Evolutionary conservation across 768 basidiomycete genomes (phyloP).

Genomic region (Suillus fuscotomentosus): DNA sequence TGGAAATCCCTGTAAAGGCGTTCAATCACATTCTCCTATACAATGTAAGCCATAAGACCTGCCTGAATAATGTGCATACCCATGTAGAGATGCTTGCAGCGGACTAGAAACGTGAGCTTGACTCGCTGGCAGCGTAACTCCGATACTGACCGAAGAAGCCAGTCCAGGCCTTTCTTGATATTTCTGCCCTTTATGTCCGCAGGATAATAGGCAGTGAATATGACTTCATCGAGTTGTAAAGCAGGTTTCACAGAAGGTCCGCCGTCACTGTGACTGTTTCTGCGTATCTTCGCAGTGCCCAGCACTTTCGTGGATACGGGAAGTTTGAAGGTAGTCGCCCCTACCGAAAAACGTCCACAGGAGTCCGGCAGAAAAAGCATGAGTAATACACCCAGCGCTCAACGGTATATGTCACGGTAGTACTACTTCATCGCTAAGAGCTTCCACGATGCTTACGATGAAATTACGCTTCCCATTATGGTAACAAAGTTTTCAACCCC

Average conservation of each 20-base stretch:
- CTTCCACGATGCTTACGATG: not conserved
- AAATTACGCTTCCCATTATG: not conserved
- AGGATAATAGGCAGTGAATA: slow-evolving; percentile 68
- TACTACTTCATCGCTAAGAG: not conserved
- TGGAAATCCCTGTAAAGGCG: slow-evolving; percentile 21
- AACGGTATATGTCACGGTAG: not conserved
- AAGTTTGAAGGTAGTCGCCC: slow-evolving; percentile 56
- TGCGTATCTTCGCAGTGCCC: slow-evolving; percentile 40
- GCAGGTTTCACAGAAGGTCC: slow-evolving; percentile 34
- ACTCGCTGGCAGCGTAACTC: not conserved
- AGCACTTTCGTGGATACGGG: slow-evolving; percentile 40
- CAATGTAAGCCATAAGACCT: slow-evolving; percentile 7
- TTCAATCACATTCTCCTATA: not conserved
- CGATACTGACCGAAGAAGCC: slow-evolving; percentile 53
- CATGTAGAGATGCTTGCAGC: slow-evolving; percentile 41
- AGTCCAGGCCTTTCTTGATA: slow-evolving; percentile 44
- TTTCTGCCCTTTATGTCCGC: slow-evolving; percentile 34
- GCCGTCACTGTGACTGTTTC: not conserved
- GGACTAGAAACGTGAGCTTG: slow-evolving; percentile 29
- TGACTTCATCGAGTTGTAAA: slow-evolving; percentile 57
- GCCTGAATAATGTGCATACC: slow-evolving; percentile 53
- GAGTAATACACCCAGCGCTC: not conserved
- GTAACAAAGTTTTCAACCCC: slow-evolving; percentile 1
- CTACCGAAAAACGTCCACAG: slow-evolving; percentile 53
- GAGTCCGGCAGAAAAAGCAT: slow-evolving; percentile 47